phyloP scores from a whole-genome alignment of 345 rosid genomes.

The Acer yangbiense region DNA sequence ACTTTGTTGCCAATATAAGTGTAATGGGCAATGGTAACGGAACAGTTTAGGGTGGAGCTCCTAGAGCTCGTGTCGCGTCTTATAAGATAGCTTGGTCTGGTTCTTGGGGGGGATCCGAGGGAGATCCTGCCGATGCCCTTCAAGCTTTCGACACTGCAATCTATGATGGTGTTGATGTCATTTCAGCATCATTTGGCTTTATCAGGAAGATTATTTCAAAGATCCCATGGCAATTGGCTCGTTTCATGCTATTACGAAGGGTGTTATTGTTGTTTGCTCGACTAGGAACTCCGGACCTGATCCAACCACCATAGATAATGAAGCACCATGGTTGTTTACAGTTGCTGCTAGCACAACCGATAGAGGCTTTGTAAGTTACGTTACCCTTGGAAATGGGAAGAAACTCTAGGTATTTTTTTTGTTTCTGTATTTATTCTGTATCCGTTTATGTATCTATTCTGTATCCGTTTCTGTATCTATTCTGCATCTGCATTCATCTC shows the following conservation, averaged over 20 bases:
- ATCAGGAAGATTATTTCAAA: slow-evolving; percentile 19
- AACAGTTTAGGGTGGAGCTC: no score
- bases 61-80: slow-evolving; percentile 48
- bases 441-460: no score
- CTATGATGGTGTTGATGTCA: slow-evolving; percentile 6
- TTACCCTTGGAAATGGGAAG: slow-evolving; percentile 46
- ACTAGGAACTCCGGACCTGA: slow-evolving; percentile 77
- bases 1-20: no score
- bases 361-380: slow-evolving; percentile 53
- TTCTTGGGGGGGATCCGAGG: no score
- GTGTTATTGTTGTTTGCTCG: slow-evolving; percentile 40
- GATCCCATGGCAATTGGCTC: slow-evolving; percentile 44
- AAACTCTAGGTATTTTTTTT: slow-evolving; percentile 45
- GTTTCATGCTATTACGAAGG: slow-evolving; percentile 41
- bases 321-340: slow-evolving; percentile 76
- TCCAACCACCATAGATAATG: slow-evolving; percentile 50
- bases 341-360: slow-evolving; percentile 81
- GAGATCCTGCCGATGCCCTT: slow-evolving; percentile 50
- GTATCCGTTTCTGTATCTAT: neutral
- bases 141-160: slow-evolving; percentile 62
- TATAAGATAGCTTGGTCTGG: slow-evolving; percentile 55
- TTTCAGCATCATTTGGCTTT: slow-evolving; percentile 47
- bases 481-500: no score
- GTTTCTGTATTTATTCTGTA: neutral
- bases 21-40: no score